Percentiles rank a stretch among this genome's conserved stretches.
phyloP scores from a whole-genome alignment of 768 basidiomycete species.

The Boletellus ananiceps region DNA sequence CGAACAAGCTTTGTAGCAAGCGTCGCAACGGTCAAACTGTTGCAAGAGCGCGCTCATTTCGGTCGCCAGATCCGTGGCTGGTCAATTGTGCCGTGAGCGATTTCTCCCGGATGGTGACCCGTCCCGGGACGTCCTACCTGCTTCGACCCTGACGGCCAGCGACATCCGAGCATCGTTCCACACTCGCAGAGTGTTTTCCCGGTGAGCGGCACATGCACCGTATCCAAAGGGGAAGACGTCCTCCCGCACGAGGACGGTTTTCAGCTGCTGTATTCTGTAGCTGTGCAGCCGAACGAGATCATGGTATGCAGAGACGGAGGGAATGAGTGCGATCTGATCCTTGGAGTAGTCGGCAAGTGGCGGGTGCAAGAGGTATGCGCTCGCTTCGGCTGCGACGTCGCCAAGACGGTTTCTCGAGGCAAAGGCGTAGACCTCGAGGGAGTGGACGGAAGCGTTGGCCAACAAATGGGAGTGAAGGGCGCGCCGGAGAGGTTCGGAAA shows the following conservation, averaged over 20 bases:
- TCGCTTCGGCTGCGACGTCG: conserved; percentile 51
- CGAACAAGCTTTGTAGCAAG: conserved; percentile 55
- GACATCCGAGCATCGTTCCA: conserved; percentile 53
- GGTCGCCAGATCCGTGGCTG: conserved; percentile 61
- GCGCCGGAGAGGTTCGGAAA: conserved; percentile 42
- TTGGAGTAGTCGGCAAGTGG: conserved; percentile 53
- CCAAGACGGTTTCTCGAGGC: conserved; percentile 42
- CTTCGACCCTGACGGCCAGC: conserved; percentile 47
- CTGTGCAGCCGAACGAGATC: conserved; percentile 56
- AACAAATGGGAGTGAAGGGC: conserved; percentile 49
- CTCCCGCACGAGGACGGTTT: conserved; percentile 49
- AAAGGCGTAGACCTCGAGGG: conserved; percentile 60
- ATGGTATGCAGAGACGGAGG: conserved; percentile 60
- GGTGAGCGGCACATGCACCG: conserved; percentile 54
- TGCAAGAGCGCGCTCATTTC: conserved; percentile 57
- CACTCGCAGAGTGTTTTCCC: conserved; percentile 35
- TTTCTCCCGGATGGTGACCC: neutral
- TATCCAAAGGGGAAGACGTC: conserved; percentile 73
- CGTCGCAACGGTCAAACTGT: conserved; percentile 45
- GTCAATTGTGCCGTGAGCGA: conserved; percentile 8
- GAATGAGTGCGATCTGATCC: conserved; percentile 49
- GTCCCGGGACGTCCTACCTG: conserved; percentile 34
- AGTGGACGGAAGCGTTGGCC: conserved; percentile 45
- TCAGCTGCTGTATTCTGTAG: conserved; percentile 49
- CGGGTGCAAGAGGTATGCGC: conserved; percentile 48